These are phyloP conservation scores for Aspergillus sergii DNA, from an alignment of 2,329 filamentous ascomycete species.

Conservation along the genomic window DNA sequence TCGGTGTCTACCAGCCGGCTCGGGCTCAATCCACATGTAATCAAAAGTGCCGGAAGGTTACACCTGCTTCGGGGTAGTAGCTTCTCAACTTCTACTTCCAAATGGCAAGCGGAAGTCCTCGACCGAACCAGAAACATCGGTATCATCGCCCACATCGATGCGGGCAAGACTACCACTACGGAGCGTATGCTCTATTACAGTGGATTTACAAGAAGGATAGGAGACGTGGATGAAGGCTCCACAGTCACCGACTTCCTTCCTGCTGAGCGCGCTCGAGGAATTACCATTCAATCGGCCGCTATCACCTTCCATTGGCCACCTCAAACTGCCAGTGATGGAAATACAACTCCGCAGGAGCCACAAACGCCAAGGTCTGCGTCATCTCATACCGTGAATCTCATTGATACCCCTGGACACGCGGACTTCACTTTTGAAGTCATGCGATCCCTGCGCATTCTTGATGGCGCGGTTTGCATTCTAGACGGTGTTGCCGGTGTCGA, in stretches of 20 bases:
- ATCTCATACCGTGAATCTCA: constrained; percentile 79
- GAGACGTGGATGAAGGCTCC: constrained; percentile 94
- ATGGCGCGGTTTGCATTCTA: constrained; percentile 89
- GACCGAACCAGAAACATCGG: constrained; percentile 87
- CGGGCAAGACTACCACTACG: constrained; percentile 96
- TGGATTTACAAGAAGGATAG: constrained; percentile 82
- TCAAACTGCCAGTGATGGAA: constrained; percentile 21
- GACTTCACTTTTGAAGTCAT: constrained; percentile 98
- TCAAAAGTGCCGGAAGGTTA: background rate
- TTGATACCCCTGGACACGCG: constrained; percentile 94
- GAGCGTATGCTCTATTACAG: constrained; percentile 99
- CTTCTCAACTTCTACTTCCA: constrained; percentile 32
- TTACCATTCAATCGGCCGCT: constrained; percentile 96
- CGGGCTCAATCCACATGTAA: background rate
- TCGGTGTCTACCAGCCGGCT: constrained; percentile 11
- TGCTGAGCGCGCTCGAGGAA: constrained; percentile 85
- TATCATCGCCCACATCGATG: constrained; percentile 98
- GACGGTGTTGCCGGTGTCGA: constrained; percentile 94
- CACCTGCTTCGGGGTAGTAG: constrained; percentile 13
- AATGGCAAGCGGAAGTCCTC: constrained; percentile 39
- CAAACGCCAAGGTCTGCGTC: constrained; percentile 53
- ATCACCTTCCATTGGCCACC: constrained; percentile 95
- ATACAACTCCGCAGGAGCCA: constrained; percentile 20
- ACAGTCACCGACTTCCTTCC: constrained; percentile 97
- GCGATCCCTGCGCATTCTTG: constrained; percentile 81